These are phyloP conservation scores for Geoglossum glabrum DNA, from an alignment of 495 filamentous ascomycete genomes.

Conservation along the genomic window DNA sequence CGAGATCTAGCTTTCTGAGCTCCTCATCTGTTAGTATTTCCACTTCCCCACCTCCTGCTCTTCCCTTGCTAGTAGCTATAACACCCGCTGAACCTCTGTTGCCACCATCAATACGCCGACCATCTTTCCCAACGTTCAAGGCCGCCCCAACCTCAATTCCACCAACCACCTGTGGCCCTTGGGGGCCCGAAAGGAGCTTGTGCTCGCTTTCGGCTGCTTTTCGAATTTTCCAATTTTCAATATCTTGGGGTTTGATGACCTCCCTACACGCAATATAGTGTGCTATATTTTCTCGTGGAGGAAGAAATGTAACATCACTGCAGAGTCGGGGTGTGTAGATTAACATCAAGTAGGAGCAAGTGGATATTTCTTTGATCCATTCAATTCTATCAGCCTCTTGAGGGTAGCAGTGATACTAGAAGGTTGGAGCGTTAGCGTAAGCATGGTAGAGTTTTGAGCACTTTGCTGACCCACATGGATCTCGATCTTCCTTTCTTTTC, in stretches of 20 bases:
- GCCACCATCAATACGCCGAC: constrained; percentile 31
- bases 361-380: constrained; percentile 88
- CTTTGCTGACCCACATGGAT: constrained; percentile 49
- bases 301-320: constrained; percentile 78
- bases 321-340: constrained; percentile 86
- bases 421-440: not conserved
- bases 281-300: constrained; percentile 60
- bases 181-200: constrained; percentile 16
- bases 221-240: constrained; percentile 33
- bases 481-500: constrained; percentile 66
- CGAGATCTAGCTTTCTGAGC: constrained; percentile 48
- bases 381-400: constrained; percentile 65
- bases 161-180: constrained; percentile 24
- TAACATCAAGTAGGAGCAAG: constrained; percentile 87
- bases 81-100: constrained; percentile 12
- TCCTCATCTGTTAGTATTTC: constrained; percentile 35
- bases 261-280: constrained; percentile 60
- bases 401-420: constrained; percentile 76
- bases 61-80: constrained; percentile 20
- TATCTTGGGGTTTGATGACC: constrained; percentile 40
- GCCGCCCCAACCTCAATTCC: constrained; percentile 40
- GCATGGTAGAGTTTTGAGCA: too few relatives aligned
- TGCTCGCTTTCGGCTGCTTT: constrained; percentile 25
- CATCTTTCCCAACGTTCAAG: constrained; percentile 33
- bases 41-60: constrained; percentile 34